Conservation (phyloP, 331 rosid genomes). For the Rhamnella rubrinervis region DNA sequence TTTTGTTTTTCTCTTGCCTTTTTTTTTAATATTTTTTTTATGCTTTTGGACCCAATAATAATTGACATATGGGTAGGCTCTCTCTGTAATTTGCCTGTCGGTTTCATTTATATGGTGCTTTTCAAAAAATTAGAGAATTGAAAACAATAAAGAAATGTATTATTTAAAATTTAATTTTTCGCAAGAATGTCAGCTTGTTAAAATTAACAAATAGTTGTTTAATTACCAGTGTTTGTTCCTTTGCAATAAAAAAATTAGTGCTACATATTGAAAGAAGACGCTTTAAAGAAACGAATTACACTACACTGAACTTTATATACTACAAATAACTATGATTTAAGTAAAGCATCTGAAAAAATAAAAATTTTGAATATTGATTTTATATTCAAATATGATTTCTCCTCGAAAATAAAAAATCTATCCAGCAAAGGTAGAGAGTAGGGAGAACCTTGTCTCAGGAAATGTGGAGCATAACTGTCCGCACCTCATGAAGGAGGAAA, state of each 20-base stretch:
- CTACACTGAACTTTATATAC: no score
- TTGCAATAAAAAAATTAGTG: no score
- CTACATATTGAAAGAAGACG: no score
- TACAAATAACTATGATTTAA: no score
- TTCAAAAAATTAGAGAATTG: constrained; percentile 8
- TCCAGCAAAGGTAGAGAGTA: not conserved
- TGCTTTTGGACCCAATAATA: constrained; percentile 22
- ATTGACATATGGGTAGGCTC: constrained; percentile 9
- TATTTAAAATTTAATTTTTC: no score
- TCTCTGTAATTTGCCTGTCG: not conserved
- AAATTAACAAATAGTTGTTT: no score
- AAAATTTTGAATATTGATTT: not conserved
- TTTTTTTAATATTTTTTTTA: not conserved
- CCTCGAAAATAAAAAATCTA: not conserved
- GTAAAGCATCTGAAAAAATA: not conserved
- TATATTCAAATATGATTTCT: no score
- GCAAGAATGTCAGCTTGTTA: no score
- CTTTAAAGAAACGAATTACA: no score
- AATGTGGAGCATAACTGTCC: constrained; percentile 55
- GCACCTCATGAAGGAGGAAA: constrained; percentile 40
- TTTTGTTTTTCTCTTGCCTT: constrained; percentile 2
- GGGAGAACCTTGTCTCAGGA: constrained; percentile 9
- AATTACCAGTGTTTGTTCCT: no score
- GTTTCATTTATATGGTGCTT: not conserved
- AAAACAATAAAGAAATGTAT: no score